Evolutionary conservation across 768 basidiomycete species (phyloP), one percentile per base, ranked within the genome.

Genomic region (Hygrophoropsis aurantiaca): DNA sequence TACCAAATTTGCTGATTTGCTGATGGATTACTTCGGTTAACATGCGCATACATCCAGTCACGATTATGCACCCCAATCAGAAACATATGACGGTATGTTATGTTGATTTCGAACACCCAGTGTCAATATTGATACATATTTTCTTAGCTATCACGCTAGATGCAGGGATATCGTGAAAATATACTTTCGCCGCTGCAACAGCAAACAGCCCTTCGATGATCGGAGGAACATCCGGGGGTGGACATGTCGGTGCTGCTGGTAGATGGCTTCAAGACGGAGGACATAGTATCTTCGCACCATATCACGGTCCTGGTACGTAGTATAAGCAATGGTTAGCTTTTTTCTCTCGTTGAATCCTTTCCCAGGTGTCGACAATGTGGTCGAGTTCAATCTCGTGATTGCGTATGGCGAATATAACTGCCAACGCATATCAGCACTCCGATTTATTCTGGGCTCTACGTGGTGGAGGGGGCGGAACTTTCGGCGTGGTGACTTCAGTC

Each of bases 401-500:
- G 62, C 75, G 1, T 58, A 67, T 32, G 78, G 77, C 2, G 45
- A 64, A 5, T 53, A 57, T 72, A 40, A 67, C 55, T 0, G 74
- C 60, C 16, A 81, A 80, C 47, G 56, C 60, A 3, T 62, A 65
- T 47, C 62, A 68, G 33, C 66, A 80, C 54, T 8, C 63, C 3
- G 75, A 80, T 46, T 64, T 81, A 5, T 81, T 78, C 59, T 81
- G 76, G 74, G 81, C 80, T 2, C 54, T 80, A 19, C 65, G 78
- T 23, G 80, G 79, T 5, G 77, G 74, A 0, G 79, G 79, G 0
- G 76, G 74, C 0, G 74, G 76, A n/a, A 79, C 72, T 11, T 80
- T 64, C 52, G 79, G 74, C 10, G 64, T 80, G 24, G 60, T 79
- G 37, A 68, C 69, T 8, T 71, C 71, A 1, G 70, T 67, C 8